These are phyloP conservation scores for Colletotrichum ledebouriae DNA, from an alignment of 2,329 filamentous ascomycete species.

Conservation along the genomic window DNA sequence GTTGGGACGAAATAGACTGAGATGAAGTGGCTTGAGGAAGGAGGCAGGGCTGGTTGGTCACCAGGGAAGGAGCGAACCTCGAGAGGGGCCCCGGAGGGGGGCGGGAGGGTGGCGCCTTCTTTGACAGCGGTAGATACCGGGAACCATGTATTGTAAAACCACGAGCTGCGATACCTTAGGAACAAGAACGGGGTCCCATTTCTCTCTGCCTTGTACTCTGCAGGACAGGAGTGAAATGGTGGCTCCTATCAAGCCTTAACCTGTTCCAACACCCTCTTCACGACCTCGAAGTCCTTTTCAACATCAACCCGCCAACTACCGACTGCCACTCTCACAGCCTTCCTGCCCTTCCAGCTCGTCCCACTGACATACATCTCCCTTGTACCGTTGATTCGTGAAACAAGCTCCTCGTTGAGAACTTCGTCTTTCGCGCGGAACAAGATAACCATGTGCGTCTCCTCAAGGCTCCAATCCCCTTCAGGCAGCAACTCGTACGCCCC, in stretches of 20 bases:
- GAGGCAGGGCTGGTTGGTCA: not conserved
- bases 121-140: too few relatives aligned
- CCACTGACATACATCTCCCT: constrained; percentile 86
- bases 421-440: constrained; percentile 78
- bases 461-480: constrained; percentile 54
- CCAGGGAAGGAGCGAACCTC: constrained; percentile 2
- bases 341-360: constrained; percentile 79
- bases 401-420: constrained; percentile 74
- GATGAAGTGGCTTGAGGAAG: not conserved
- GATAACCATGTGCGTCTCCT: constrained; percentile 74
- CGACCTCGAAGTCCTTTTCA: constrained; percentile 74
- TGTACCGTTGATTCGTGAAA: constrained; percentile 78
- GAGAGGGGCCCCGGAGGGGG: not conserved
- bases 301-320: constrained; percentile 86
- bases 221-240: too few relatives aligned
- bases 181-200: too few relatives aligned
- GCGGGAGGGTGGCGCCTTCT: not conserved
- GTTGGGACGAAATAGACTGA: constrained; percentile 10
- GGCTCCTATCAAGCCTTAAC: constrained; percentile 50
- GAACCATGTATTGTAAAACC: too few relatives aligned
- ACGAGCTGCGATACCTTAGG: too few relatives aligned
- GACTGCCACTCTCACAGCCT: constrained; percentile 86
- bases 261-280: constrained; percentile 71
- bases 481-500: constrained; percentile 77
- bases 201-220: too few relatives aligned